Evolutionary conservation across 1,284 basidiomycete genomes (phyloP).

Genomic region (Trametes polyzona): DNA sequence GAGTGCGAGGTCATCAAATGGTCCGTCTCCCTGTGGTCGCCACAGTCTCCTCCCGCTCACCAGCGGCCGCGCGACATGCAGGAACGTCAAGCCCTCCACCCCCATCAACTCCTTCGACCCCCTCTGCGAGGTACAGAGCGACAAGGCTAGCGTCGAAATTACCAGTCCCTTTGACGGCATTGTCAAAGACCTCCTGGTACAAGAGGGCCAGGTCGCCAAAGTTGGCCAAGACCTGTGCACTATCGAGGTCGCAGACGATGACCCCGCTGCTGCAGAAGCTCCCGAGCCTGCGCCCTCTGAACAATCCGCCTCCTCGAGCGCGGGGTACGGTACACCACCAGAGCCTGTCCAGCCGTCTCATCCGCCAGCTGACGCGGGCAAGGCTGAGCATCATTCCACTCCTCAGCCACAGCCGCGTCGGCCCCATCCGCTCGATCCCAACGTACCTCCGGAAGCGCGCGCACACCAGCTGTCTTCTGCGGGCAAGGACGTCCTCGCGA

Average conservation of each 20-base stretch:
- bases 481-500: constrained; percentile 56
- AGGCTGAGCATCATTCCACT: neutral
- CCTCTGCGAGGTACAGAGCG: constrained; percentile 92
- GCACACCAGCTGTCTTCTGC: constrained; percentile 25
- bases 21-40: constrained; percentile 48
- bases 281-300: neutral
- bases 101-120: constrained; percentile 80
- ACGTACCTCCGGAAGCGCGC: constrained; percentile 34
- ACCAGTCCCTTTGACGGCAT: constrained; percentile 88
- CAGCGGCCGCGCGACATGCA: constrained; percentile 29
- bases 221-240: constrained; percentile 85
- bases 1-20: constrained; percentile 91
- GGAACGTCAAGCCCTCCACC: constrained; percentile 65
- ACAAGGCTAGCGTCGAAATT: constrained; percentile 95
- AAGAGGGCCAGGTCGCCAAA: constrained; percentile 86
- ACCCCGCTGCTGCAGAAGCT: constrained; percentile 13
- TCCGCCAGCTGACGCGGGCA: neutral
- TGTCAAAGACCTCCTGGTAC: constrained; percentile 73
- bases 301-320: neutral
- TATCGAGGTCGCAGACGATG: constrained; percentile 78
- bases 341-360: constrained; percentile 27
- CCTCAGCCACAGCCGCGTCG: constrained; percentile 28
- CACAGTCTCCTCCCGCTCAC: constrained; percentile 1
- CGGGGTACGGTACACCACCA: constrained; percentile 7
- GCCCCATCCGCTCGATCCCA: constrained; percentile 75